Conservation (phyloP, 495 filamentous ascomycete species). For the Oleoguttula mirabilis region DNA sequence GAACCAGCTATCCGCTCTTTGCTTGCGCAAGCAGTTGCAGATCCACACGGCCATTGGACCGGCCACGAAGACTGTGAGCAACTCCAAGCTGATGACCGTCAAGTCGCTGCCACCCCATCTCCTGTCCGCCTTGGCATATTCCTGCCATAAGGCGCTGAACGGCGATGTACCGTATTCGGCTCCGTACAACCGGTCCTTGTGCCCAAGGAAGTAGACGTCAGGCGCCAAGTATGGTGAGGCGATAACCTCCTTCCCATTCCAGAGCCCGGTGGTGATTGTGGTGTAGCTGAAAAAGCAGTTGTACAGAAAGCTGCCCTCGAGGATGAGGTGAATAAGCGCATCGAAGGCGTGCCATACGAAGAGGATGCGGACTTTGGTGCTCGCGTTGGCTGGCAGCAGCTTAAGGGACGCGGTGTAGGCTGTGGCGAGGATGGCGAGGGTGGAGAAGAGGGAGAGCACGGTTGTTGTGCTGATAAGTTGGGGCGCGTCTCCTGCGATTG, state of each 20-base stretch:
- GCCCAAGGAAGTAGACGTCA: constrained; percentile 42
- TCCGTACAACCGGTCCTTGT: constrained; percentile 53
- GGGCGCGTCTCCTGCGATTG: constrained; percentile 5
- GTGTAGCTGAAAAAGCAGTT: constrained; percentile 75
- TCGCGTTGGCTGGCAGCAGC: constrained; percentile 38
- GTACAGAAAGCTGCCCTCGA: constrained; percentile 85
- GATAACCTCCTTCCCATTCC: constrained; percentile 5
- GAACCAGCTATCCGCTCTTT: constrained; percentile 24
- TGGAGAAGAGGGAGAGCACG: constrained; percentile 40
- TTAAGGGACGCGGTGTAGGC: constrained; percentile 37
- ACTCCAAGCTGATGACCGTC: constrained; percentile 66
- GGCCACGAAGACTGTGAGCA: constrained; percentile 60
- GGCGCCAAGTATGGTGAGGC: constrained; percentile 27
- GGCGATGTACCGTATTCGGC: constrained; percentile 54
- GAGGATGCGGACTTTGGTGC: constrained; percentile 48
- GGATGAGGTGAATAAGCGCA: constrained; percentile 72
- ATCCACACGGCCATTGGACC: constrained; percentile 44
- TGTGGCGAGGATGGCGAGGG: constrained; percentile 41
- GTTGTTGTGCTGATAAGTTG: constrained; percentile 37
- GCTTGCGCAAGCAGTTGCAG: constrained; percentile 47
- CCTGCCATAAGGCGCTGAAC: constrained; percentile 69
- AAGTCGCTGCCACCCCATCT: constrained; percentile 74
- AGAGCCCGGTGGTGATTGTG: constrained; percentile 15
- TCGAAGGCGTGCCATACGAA: constrained; percentile 96
- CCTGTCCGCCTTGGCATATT: constrained; percentile 78